These are phyloP conservation scores for Poterioochromonas sp. DNA, from an alignment of 352 stramenopile species.

Conservation along the genomic window DNA sequence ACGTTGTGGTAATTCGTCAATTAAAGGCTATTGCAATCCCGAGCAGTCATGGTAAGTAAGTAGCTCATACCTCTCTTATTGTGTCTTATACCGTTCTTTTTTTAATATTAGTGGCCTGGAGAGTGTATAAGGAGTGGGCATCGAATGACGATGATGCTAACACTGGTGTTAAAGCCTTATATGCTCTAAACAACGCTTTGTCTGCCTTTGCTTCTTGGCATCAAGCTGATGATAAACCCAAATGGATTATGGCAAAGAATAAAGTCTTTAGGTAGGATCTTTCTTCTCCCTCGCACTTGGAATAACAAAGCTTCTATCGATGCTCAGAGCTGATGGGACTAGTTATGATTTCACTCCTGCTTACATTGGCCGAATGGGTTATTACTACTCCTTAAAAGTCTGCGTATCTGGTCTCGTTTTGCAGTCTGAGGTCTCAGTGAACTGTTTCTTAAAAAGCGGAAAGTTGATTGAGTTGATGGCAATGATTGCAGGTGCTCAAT, in stretches of 20 bases:
- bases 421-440: background rate
- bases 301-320: too few species aligned
- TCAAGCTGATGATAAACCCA: background rate
- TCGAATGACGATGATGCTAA: background rate
- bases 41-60: background rate
- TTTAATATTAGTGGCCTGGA: too few species aligned
- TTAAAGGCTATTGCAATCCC: background rate
- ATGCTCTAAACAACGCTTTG: background rate
- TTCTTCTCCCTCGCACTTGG: too few species aligned
- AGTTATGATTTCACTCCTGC: background rate
- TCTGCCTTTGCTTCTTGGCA: background rate
- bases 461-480: background rate
- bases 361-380: background rate
- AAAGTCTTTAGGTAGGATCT: too few species aligned
- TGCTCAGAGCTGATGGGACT: background rate
- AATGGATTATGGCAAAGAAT: background rate
- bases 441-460: background rate
- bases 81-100: too few species aligned
- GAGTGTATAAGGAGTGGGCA: too few species aligned
- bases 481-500: background rate
- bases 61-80: too few species aligned
- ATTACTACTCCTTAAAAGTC: background rate
- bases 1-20: background rate
- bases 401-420: background rate
- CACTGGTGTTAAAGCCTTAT: background rate